phyloP scores from a whole-genome alignment of 2,329 filamentous ascomycete genomes.

The Stemphylium vesicarium region DNA sequence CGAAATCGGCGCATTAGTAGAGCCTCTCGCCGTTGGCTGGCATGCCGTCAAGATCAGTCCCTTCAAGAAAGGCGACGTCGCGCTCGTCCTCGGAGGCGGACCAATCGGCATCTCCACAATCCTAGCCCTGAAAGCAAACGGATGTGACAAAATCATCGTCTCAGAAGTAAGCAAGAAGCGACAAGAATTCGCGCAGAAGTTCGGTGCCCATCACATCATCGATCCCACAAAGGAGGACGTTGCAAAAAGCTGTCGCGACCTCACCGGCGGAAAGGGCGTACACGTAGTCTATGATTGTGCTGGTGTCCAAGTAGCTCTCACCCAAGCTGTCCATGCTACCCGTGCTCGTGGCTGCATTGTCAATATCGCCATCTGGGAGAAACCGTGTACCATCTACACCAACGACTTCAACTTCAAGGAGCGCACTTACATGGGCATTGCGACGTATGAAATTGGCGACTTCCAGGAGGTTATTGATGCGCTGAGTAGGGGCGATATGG shows the following conservation, averaged over 20 bases:
- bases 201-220: conserved; percentile 60
- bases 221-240: conserved; percentile 59
- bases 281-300: conserved; percentile 61
- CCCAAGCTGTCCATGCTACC: conserved; percentile 57
- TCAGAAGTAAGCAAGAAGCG: conserved; percentile 58
- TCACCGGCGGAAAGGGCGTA: conserved; percentile 55
- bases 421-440: conserved; percentile 59
- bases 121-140: conserved; percentile 39
- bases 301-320: conserved; percentile 59
- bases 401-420: conserved; percentile 62
- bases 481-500: conserved; percentile 53
- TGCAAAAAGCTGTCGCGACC: conserved; percentile 50
- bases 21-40: conserved; percentile 63
- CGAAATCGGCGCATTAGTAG: conserved; percentile 60
- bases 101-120: conserved; percentile 58
- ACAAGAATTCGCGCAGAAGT: conserved; percentile 57
- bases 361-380: conserved; percentile 64
- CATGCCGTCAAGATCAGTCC: conserved; percentile 61
- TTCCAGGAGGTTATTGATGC: conserved; percentile 56
- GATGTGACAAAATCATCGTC: conserved; percentile 56
- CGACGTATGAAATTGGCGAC: conserved; percentile 60
- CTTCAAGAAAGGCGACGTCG: conserved; percentile 55
- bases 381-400: conserved; percentile 56
- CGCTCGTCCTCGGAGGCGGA: conserved; percentile 60
- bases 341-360: conserved; percentile 59